Evolutionary conservation across 2,329 filamentous ascomycete species (phyloP).

Genomic region (Dendrostoma leiphaemia): DNA sequence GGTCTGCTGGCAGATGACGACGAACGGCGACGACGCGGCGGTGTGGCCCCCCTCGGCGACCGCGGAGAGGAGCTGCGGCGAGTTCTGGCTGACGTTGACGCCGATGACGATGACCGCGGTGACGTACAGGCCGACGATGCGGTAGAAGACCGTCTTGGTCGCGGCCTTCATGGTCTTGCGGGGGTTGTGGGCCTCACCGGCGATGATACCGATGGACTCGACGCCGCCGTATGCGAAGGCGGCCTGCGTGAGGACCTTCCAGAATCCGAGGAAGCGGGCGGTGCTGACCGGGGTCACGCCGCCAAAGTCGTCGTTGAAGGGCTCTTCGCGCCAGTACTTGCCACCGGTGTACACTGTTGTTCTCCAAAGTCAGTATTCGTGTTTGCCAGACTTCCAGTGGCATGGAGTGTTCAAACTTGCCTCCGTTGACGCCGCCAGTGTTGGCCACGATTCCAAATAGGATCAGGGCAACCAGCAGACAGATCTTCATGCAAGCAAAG

Average conservation of each 20-base stretch:
- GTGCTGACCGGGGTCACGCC: conserved; percentile 7
- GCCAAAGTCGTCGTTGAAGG: conserved; percentile 15
- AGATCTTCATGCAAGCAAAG: conserved; percentile 16
- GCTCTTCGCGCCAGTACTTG: conserved; percentile 18
- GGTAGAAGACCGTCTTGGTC: conserved; percentile 58
- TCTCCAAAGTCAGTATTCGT: neutral
- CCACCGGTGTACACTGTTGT: conserved; percentile 12
- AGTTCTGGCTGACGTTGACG: conserved; percentile 55
- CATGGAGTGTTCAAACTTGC: no score
- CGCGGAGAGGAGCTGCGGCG: conserved; percentile 30
- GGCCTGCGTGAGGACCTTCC: conserved; percentile 18
- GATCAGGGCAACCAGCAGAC: conserved; percentile 39
- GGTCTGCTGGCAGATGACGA: conserved; percentile 46
- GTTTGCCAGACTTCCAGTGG: neutral
- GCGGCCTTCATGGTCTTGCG: conserved; percentile 49
- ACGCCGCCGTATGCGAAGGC: conserved; percentile 20
- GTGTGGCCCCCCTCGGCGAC: conserved; percentile 52
- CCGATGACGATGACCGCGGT: conserved; percentile 57
- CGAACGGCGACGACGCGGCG: conserved; percentile 50
- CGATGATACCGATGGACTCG: conserved; percentile 23
- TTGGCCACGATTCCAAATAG: conserved; percentile 61
- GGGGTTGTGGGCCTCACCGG: conserved; percentile 49
- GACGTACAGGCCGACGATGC: conserved; percentile 61
- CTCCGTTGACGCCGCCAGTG: conserved; percentile 41
- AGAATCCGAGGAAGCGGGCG: conserved; percentile 16